Base-by-base conservation (phyloP, 192 early-diverging fungal species). In the Lunasporangiospora selenospora region DNA sequence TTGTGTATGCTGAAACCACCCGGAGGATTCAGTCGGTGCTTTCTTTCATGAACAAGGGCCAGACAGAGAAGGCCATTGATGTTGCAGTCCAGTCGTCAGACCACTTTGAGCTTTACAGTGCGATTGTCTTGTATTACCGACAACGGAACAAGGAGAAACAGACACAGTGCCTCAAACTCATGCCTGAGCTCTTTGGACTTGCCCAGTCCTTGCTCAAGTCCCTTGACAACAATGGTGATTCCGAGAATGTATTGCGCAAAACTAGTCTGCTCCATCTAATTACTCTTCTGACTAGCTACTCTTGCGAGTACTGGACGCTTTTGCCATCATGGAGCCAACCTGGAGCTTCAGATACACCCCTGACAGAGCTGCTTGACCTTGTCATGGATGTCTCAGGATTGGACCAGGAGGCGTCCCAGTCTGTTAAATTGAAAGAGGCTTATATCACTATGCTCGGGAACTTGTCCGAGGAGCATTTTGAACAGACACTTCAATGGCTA, bases 281-380 rank as follows among this genome's bases (percentile, higher is more conserved):
- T 11, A 49, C 69, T 9, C 24, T 73, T 4, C 47, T 73, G 61
- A 58, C 69, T 3, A 55, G 39, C 4, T 73, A 73, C 16, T 62
- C 69, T 16, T 73, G 69, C 31, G 60, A 73, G 36, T 73, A 73
- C 24, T n/a, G n/a, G n/a, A n/a, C n/a, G n/a, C n/a, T n/a, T n/a
- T 15, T 73, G 18, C 54, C 69, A 0, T 29, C 47, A 0, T 53
- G n/a, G n/a, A n/a, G n/a, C 69, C 3, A 31, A 51, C 16, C 12
- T 0, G 26, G 36, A 15, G 26, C 29, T 27, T 38, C 36, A 4
- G 36, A 58, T 6, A 37, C 24, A 10, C 30, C 45, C 21, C 33
- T 62, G 55, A 50, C 39, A 43, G 53, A 53, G 37, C 19, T 73
- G 16, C 18, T 73, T 11, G 42, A 30, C 0, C 16, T 73, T 21